Evolutionary conservation across 805 yeast genomes (phyloP).

Genomic region (Nakazawaea pomicola): DNA sequence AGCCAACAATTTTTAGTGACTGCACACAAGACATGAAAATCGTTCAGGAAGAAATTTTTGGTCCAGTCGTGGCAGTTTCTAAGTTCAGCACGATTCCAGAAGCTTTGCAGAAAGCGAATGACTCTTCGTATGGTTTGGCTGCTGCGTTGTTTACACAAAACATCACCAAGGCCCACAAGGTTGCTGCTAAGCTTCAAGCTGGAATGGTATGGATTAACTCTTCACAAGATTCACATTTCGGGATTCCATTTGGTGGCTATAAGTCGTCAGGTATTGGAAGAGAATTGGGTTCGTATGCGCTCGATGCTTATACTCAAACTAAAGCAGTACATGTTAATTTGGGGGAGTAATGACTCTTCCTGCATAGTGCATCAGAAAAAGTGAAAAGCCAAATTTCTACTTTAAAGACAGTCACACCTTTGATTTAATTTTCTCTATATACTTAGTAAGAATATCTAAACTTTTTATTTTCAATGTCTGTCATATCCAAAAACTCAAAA

Average conservation of each 20-base stretch:
- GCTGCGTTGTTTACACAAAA: constrained; percentile 39
- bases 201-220: constrained; percentile 48
- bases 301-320: constrained; percentile 62
- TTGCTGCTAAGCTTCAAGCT: constrained; percentile 36
- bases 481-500: constrained; percentile 2
- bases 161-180: constrained; percentile 31
- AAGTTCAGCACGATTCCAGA: constrained; percentile 40
- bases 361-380: too few relatives aligned
- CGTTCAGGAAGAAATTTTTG: constrained; percentile 45
- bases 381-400: too few relatives aligned
- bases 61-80: constrained; percentile 44
- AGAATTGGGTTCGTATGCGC: constrained; percentile 64
- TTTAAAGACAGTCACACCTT: too few relatives aligned
- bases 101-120: constrained; percentile 38
- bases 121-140: constrained; percentile 41
- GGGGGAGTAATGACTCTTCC: constrained; percentile 29
- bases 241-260: constrained; percentile 54
- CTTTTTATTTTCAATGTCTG: constrained; percentile 1
- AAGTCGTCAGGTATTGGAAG: constrained; percentile 53
- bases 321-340: constrained; percentile 62
- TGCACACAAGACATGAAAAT: constrained; percentile 35
- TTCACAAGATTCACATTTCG: constrained; percentile 39
- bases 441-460: not conserved
- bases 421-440: not conserved
- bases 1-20: constrained; percentile 46